Evolutionary conservation across 2,329 filamentous ascomycete genomes (phyloP).

Genomic region (Aspergillus awamori): DNA sequence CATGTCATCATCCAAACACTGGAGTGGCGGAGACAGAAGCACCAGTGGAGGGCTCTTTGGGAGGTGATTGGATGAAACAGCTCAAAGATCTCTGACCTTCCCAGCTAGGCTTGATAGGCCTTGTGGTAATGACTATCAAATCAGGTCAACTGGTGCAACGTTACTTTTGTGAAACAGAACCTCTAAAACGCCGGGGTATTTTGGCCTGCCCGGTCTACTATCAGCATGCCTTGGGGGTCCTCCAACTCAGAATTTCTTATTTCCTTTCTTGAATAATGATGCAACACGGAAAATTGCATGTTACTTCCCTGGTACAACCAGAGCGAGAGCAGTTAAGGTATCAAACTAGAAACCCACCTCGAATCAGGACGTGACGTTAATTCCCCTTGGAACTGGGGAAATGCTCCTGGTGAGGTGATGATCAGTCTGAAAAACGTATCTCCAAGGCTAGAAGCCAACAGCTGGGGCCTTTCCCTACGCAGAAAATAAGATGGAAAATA

Average conservation of each 20-base stretch:
- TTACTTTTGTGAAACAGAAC: constrained; percentile 43
- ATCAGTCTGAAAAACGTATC: neutral
- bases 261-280: constrained; percentile 26
- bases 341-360: constrained; percentile 22
- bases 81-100: constrained; percentile 23
- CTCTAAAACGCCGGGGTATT: constrained; percentile 34
- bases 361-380: constrained; percentile 10
- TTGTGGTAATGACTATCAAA: constrained; percentile 33
- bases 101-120: constrained; percentile 23
- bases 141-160: constrained; percentile 38
- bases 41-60: constrained; percentile 8
- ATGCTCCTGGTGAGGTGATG: neutral
- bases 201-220: constrained; percentile 27
- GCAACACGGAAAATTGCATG: constrained; percentile 38
- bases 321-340: constrained; percentile 23
- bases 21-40: constrained; percentile 9
- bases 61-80: constrained; percentile 28
- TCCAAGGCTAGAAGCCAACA: constrained; percentile 1
- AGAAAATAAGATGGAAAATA: constrained; percentile 5
- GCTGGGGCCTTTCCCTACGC: constrained; percentile 1
- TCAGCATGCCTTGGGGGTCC: constrained; percentile 16
- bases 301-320: constrained; percentile 32
- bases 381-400: constrained; percentile 2
- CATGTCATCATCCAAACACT: constrained; percentile 12
- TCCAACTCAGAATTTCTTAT: constrained; percentile 17